A percentile compares a stretch with the other conserved stretches of the same genome.
These are phyloP conservation scores for Hanseniaspora jakobsenii DNA, from an alignment of 805 yeast genomes.

Conservation along the genomic window DNA sequence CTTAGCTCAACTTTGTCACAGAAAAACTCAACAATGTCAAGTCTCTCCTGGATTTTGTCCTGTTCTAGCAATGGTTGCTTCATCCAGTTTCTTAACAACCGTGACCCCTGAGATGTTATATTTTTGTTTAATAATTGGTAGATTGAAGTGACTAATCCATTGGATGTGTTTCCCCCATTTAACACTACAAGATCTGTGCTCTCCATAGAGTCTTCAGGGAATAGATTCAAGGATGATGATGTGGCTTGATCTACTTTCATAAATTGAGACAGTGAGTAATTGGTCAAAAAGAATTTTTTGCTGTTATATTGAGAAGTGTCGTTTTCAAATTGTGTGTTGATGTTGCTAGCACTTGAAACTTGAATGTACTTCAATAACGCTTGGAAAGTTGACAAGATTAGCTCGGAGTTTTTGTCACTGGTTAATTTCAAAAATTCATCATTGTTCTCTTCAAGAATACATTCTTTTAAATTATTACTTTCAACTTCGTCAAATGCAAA, in stretches of 20 bases:
- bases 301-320: conserved; percentile 32
- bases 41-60: conserved; percentile 52
- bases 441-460: conserved; percentile 41
- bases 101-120: conserved; percentile 77
- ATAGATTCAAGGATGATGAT: conserved; percentile 71
- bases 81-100: conserved; percentile 84
- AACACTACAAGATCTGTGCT: conserved; percentile 13
- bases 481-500: conserved; percentile 61
- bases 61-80: conserved; percentile 81
- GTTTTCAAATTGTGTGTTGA: conserved; percentile 33
- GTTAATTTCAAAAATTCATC: conserved; percentile 11
- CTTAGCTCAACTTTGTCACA: conserved; percentile 60
- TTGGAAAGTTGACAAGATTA: conserved; percentile 15
- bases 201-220: conserved; percentile 37
- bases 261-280: conserved; percentile 62
- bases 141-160: conserved; percentile 39
- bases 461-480: conserved; percentile 52
- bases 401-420: conserved; percentile 14
- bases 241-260: conserved; percentile 91
- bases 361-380: conserved; percentile 62
- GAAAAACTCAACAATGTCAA: conserved; percentile 58
- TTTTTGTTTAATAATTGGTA: conserved; percentile 81
- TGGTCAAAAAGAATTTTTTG: conserved; percentile 45
- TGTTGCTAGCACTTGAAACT: too few relatives aligned
- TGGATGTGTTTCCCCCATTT: conserved; percentile 28